phyloP scores from a whole-genome alignment of 148 eudicot species.

The Dysphania ambrosioides region DNA sequence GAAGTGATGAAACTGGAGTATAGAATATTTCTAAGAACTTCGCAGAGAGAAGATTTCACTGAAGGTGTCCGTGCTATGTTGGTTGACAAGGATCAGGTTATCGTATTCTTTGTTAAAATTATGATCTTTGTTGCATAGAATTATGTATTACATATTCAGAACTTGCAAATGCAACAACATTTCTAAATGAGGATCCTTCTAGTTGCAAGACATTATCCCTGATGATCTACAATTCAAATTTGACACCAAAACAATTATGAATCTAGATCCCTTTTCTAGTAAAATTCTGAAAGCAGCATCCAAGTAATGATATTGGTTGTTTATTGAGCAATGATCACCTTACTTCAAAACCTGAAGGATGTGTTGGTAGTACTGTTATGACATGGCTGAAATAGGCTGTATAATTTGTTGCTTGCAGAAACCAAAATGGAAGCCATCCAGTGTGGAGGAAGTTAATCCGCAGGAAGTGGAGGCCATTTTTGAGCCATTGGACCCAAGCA shows the following conservation, averaged over 20 bases:
- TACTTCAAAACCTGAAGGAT: too few relatives aligned
- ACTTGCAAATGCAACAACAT: background rate
- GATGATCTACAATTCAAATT: too few relatives aligned
- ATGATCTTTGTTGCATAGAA: background rate
- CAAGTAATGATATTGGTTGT: too few relatives aligned
- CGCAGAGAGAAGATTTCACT: slow-evolving; percentile 70
- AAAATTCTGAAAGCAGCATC: too few relatives aligned
- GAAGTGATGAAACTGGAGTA: slow-evolving; percentile 94
- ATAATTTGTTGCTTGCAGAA: slow-evolving; percentile 43
- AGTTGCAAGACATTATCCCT: background rate
- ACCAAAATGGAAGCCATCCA: slow-evolving; percentile 83
- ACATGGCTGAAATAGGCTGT: background rate
- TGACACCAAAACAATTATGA: too few relatives aligned
- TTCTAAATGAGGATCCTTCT: background rate
- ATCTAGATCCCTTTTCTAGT: too few relatives aligned
- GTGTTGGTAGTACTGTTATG: too few relatives aligned
- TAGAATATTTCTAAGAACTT: slow-evolving; percentile 70
- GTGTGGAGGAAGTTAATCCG: slow-evolving; percentile 54
- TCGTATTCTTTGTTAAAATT: background rate
- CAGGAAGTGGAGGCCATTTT: slow-evolving; percentile 68
- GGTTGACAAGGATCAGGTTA: slow-evolving; percentile 96
- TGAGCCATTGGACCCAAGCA: slow-evolving; percentile 46
- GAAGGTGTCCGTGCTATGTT: slow-evolving; percentile 97
- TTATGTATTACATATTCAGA: background rate
- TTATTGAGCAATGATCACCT: too few relatives aligned